Conservation (phyloP, 1,284 basidiomycete genomes). For the Tremellales sp. region DNA sequence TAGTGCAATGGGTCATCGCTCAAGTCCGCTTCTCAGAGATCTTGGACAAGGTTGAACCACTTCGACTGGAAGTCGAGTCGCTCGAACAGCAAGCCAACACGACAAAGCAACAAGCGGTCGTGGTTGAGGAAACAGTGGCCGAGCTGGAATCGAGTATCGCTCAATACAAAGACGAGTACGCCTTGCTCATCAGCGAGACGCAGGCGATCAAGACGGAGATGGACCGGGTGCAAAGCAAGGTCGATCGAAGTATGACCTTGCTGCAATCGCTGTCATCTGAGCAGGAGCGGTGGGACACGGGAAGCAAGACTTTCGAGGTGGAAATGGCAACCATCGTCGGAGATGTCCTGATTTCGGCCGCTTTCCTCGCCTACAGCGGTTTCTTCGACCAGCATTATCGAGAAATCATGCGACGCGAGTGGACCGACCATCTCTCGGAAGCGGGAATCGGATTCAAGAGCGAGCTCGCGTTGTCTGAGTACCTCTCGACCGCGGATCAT, state of each 20-base stretch:
- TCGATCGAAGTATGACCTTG: constrained; percentile 93
- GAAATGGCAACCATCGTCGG: constrained; percentile 99
- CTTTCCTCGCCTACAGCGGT: constrained; percentile 94
- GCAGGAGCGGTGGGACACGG: constrained; percentile 87
- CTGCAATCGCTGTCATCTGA: constrained; percentile 94
- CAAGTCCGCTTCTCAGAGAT: constrained; percentile 98
- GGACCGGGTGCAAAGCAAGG: constrained; percentile 95
- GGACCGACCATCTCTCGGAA: constrained; percentile 81
- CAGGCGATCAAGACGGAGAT: constrained; percentile 97
- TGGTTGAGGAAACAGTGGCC: constrained; percentile 86
- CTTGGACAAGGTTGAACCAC: constrained; percentile 92
- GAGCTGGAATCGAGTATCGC: constrained; percentile 92
- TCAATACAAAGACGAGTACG: constrained; percentile 96
- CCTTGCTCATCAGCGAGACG: constrained; percentile 91
- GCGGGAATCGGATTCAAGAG: constrained; percentile 90
- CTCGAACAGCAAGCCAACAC: constrained; percentile 87
- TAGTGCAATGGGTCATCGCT: constrained; percentile 97
- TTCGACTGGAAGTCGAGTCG: constrained; percentile 91
- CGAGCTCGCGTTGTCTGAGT: constrained; percentile 90
- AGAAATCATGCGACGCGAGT: constrained; percentile 94
- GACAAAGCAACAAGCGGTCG: constrained; percentile 85
- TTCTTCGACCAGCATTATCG: constrained; percentile 99
- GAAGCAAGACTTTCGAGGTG: constrained; percentile 92
- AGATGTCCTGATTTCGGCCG: constrained; percentile 92
- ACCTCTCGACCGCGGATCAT: constrained; percentile 95